Evolutionary conservation across 148 eudicot genomes (phyloP).

Genomic region (Vaccinium corymbosum): DNA sequence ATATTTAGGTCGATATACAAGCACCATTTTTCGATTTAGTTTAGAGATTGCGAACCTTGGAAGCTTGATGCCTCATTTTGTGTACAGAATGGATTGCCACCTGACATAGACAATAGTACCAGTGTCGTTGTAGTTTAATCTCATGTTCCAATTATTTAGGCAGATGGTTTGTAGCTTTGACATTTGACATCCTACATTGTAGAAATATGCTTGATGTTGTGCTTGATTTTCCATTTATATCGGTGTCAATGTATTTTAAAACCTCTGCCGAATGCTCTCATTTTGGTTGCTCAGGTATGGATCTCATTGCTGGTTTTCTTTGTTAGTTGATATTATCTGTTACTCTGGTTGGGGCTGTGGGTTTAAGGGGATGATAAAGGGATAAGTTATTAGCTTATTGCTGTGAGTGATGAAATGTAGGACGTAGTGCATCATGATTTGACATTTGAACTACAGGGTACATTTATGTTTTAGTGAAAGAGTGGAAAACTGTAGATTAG

Average conservation of each 20-base stretch:
- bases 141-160: background rate
- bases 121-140: background rate
- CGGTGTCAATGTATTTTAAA: background rate
- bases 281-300: background rate
- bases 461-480: background rate
- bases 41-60: background rate
- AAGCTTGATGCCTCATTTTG: background rate
- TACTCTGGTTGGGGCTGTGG: too few species aligned
- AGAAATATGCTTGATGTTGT: background rate
- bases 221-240: background rate
- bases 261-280: background rate
- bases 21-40: background rate
- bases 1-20: background rate
- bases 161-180: background rate
- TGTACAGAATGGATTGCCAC: background rate
- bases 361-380: background rate
- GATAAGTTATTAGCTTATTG: background rate
- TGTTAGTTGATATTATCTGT: background rate
- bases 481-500: background rate
- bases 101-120: background rate
- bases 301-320: background rate
- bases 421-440: background rate
- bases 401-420: background rate
- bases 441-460: background rate
- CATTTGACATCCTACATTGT: background rate